Base-by-base conservation (phyloP, 1,139 yeast species). In the Zygosaccharomyces pseudobailii region DNA sequence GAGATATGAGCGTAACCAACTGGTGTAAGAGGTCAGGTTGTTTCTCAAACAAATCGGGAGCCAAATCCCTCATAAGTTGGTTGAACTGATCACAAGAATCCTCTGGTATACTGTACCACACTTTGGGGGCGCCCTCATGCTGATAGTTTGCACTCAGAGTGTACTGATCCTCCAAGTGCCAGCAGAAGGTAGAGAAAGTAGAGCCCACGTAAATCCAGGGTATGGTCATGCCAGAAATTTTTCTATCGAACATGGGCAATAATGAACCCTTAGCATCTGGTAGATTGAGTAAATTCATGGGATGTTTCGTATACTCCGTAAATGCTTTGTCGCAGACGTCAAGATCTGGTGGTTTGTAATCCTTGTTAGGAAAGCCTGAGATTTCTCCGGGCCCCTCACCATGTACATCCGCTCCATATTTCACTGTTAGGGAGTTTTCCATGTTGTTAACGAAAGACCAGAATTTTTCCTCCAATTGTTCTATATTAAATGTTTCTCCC, bases 11-110 rank as follows among this genome's bases (percentile, higher is more conserved):
- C 0, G 96, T 84, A 9, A 88, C 89, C 45, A 92, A 71, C 62
- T 90, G 97, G 66, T 87, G 96, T 46, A 90, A 70, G 52, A 90
- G 73, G 68, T 89, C 96, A 0, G 96, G 96, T 58, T 90, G 97
- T 58, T 84, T 80, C 42, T 79, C 76, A 63, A 90, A 87, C 49
- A 87, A 73, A 62, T 88, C 97, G 0, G 97, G 97, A 0, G 92
- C 87, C 31, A 75, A 62, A 8, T 69, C 64, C 49, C 71, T 71
- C 77, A 84, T 75, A 27, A 78, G 65, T 21, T 61, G 53, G 53
- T 84, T 87, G 61, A 85, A 84, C 35, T 67, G 59, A 17, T 69
- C 74, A 24, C 87, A 79, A 48, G 72, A 68, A 2, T 62, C 60
- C 7, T 82, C 74, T 1, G 92, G 90, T 3, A 85, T 80, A 10